Conservation (phyloP, 192 early-diverging fungal species). For the Cladochytrium replicatum region DNA sequence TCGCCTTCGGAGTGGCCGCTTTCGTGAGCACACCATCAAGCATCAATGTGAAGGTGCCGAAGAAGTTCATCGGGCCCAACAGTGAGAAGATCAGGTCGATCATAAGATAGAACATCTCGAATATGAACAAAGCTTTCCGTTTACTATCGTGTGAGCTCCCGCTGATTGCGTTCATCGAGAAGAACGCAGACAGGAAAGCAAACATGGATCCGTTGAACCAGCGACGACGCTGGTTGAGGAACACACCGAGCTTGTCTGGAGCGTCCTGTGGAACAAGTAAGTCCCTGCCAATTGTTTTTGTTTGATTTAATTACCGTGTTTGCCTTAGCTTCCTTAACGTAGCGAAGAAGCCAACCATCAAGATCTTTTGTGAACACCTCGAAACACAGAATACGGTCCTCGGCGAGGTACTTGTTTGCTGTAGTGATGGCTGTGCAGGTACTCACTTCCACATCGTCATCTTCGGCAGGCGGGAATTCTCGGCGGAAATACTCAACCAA, state of each 20-base stretch:
- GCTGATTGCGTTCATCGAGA: constrained; percentile 47
- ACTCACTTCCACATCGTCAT: constrained; percentile 38
- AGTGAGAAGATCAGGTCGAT: constrained; percentile 42
- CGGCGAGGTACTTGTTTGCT: constrained; percentile 64
- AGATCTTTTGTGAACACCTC: constrained; percentile 61
- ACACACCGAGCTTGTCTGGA: constrained; percentile 56
- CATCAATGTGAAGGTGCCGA: no score
- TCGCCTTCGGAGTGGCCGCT: no score
- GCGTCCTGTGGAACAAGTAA: constrained; percentile 66
- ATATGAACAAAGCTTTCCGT: constrained; percentile 44
- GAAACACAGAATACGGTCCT: constrained; percentile 79
- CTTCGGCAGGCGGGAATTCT: constrained; percentile 33
- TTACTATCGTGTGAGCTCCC: constrained; percentile 46
- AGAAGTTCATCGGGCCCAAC: constrained; percentile 43
- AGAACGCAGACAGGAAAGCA: constrained; percentile 37
- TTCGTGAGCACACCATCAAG: no score
- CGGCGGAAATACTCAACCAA: constrained; percentile 61
- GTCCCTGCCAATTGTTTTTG: constrained; percentile 9
- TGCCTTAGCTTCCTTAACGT: constrained; percentile 50
- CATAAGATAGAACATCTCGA: constrained; percentile 60
- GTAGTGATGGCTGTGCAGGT: constrained; percentile 19
- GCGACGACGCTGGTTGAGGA: constrained; percentile 49
- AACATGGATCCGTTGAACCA: constrained; percentile 50
- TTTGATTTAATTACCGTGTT: constrained; percentile 46
- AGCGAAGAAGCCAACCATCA: constrained; percentile 53